phyloP scores from a whole-genome alignment of 2,329 filamentous ascomycete species.

The Nemania diffusa region DNA sequence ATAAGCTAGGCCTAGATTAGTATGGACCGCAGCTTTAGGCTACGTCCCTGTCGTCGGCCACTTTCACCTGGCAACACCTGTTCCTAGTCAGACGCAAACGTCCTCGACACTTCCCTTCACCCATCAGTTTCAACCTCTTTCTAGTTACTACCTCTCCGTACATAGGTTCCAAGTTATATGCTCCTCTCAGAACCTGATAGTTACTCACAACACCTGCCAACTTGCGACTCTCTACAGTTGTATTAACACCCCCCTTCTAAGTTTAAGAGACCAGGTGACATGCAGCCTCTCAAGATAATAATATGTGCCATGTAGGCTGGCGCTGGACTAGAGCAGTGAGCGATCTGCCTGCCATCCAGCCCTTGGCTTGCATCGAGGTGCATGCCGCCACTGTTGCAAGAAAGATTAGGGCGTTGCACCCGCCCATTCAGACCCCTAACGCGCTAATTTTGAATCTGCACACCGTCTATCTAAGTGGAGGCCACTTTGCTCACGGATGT shows the following conservation, averaged over 20 bases:
- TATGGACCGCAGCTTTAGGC: no score
- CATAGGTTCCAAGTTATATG: no score
- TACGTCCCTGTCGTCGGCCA: background rate
- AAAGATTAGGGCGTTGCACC: background rate
- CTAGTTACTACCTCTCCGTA: background rate
- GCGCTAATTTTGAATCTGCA: background rate
- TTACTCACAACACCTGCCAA: background rate
- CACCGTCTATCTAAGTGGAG: background rate
- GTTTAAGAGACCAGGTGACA: background rate
- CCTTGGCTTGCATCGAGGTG: slow-evolving; percentile 3
- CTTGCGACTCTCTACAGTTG: background rate
- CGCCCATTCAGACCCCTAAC: background rate
- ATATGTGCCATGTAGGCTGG: background rate
- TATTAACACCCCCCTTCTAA: background rate
- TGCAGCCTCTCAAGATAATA: background rate
- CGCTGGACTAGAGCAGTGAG: background rate
- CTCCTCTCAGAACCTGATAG: no score
- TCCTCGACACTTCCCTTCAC: background rate
- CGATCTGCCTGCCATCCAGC: background rate
- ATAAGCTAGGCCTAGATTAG: background rate
- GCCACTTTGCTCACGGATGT: no score
- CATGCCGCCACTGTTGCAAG: slow-evolving; percentile 5
- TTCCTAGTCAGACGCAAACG: background rate
- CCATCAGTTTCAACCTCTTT: background rate
- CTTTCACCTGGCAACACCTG: background rate